Conservation (phyloP, 2,329 filamentous ascomycete species). For the Nemania bipapillata region DNA sequence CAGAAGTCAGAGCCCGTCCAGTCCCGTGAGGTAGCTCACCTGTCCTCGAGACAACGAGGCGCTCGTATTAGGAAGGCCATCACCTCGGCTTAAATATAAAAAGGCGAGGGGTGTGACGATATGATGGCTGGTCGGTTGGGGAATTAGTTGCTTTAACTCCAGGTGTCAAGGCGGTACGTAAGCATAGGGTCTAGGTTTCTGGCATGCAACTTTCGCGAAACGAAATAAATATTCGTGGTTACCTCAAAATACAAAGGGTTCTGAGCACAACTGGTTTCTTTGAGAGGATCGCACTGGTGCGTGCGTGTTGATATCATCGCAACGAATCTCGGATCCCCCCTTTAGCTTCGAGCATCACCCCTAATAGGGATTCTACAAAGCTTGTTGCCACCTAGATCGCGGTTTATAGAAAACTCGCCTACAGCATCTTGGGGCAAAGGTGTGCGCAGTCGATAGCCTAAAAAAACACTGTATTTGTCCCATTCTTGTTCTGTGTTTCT, state of each 20-base stretch:
- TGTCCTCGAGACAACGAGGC: constrained; percentile 94
- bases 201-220: constrained; percentile 52
- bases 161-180: constrained; percentile 54
- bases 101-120: constrained; percentile 45
- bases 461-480: constrained; percentile 26
- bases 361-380: constrained; percentile 17
- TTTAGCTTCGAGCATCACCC: constrained; percentile 12
- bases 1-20: constrained; percentile 82
- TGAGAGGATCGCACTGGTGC: constrained; percentile 24
- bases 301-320: constrained; percentile 22
- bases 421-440: constrained; percentile 21
- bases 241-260: constrained; percentile 49
- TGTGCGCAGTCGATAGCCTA: constrained; percentile 22
- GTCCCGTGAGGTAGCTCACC: constrained; percentile 72
- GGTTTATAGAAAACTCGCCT: constrained; percentile 14
- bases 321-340: constrained; percentile 7
- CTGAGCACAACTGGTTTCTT: constrained; percentile 35
- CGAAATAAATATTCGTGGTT: constrained; percentile 49
- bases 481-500: constrained; percentile 6
- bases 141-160: constrained; percentile 52
- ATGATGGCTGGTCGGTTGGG: constrained; percentile 47
- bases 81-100: constrained; percentile 67
- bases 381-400: constrained; percentile 13
- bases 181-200: constrained; percentile 54
- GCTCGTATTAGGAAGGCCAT: constrained; percentile 71